Evolutionary conservation across 1,139 yeast genomes (phyloP), one percentile per base, ranked within the genome.

Genomic region (Scheffersomyces lignicola): DNA sequence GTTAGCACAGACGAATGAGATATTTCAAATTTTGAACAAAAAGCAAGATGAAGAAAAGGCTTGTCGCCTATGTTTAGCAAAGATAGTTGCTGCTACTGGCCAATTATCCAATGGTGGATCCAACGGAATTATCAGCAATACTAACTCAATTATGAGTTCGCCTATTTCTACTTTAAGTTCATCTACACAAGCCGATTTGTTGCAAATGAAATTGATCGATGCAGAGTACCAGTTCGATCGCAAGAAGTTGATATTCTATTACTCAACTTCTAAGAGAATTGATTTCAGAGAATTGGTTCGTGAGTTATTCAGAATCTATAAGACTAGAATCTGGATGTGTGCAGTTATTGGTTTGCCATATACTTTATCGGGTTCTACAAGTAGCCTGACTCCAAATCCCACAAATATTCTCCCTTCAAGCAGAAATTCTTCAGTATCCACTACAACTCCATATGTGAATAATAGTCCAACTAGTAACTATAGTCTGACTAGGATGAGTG

Each of bases 251-350:
- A 92, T 96, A 5, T 90, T 92, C 59, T 92, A 92, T 62, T 71
- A 70, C 43, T 80, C 83, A 29, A 81, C 88, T 12, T 77, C 76
- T 43, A 83, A 83, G 51, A 74, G 98, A 52, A 85, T 92, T 41
- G 98, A 92, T 60, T 92, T 92, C 58, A 73, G 98, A 50, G 96
- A 87, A 42, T 74, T 94, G 58, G 96, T 92, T 34, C 79, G 94
- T 46, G 97, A 92, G 52, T 67, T 92, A 44, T 92, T 92, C 69
- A 78, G 95, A 52, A 84, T 88, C 40, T 92, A 89, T 73, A 92
- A 92, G 64, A 92, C 97, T 1, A 76, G 98, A 51, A 92, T 92
- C 51, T 94, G 98, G 98, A 79, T 90, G 80, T 90, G 97, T 67
- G 95, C 97, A 3, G 88, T 89, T 16, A 55, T 49, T 39, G 68